Conservation (phyloP, 768 basidiomycete species). For the Sporobolomyces pararoseus region DNA sequence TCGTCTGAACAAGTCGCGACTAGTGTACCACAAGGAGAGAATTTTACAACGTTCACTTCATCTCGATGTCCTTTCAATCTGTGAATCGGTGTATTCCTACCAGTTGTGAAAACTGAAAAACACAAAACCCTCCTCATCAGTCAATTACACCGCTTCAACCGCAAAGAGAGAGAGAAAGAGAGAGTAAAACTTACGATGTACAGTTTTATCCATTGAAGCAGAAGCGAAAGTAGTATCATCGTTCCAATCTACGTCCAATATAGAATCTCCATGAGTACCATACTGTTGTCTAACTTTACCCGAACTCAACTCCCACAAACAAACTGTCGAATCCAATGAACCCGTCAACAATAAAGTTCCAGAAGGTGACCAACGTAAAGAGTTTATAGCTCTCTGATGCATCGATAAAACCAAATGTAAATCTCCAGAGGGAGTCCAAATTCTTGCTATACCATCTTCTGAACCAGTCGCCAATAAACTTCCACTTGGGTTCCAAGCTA, state of each 20-base stretch:
- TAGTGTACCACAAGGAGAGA: slow-evolving; percentile 43
- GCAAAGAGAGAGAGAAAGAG: neutral
- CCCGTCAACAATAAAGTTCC: slow-evolving; percentile 46
- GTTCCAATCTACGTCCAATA: slow-evolving; percentile 45
- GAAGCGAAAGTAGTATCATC: slow-evolving; percentile 43
- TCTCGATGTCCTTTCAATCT: slow-evolving; percentile 48
- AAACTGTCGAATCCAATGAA: slow-evolving; percentile 45
- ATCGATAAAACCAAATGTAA: slow-evolving; percentile 44
- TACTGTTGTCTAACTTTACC: slow-evolving; percentile 46
- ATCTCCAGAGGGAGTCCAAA: slow-evolving; percentile 47
- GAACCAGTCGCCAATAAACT: slow-evolving; percentile 45
- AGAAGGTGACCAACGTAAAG: slow-evolving; percentile 43
- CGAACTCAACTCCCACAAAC: slow-evolving; percentile 45
- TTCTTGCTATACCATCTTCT: slow-evolving; percentile 47
- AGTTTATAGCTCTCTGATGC: slow-evolving; percentile 38
- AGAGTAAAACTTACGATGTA: slow-evolving; percentile 30
- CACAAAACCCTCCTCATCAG: neutral
- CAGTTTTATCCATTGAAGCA: slow-evolving; percentile 41
- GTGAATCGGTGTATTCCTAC: slow-evolving; percentile 36
- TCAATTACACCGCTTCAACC: too few species aligned
- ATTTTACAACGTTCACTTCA: slow-evolving; percentile 48
- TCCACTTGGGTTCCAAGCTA: slow-evolving; percentile 43
- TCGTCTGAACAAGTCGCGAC: slow-evolving; percentile 48
- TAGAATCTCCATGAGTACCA: slow-evolving; percentile 39
- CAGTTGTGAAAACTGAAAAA: slow-evolving; percentile 33